A percentile compares a stretch with the other conserved stretches of the same genome.
Evolutionary conservation across 306 rosid genomes (phyloP).

Genomic region (Prunus salicina): DNA sequence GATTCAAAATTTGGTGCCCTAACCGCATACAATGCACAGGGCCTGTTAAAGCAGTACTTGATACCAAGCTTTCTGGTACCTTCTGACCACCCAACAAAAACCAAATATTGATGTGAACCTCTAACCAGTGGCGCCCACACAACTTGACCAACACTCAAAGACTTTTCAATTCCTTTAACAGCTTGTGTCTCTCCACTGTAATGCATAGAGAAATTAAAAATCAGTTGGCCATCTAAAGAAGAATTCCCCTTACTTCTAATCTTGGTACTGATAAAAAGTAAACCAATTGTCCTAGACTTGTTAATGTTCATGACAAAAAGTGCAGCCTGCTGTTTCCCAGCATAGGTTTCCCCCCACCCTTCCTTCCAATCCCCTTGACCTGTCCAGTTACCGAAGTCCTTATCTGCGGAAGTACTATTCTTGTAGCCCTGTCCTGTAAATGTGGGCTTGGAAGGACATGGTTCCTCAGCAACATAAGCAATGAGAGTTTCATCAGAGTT

Average conservation of each 20-base stretch:
- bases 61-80: slow-evolving; percentile 77
- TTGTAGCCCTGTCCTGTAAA: slow-evolving; percentile 50
- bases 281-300: slow-evolving; percentile 37
- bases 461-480: slow-evolving; percentile 82
- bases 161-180: slow-evolving; percentile 59
- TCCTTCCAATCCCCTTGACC: slow-evolving; percentile 82
- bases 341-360: slow-evolving; percentile 84
- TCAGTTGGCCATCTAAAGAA: slow-evolving; percentile 2
- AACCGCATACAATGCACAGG: slow-evolving; percentile 64
- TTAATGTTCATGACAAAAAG: slow-evolving; percentile 56
- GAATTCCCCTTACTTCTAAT: slow-evolving; percentile 16
- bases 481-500: slow-evolving; percentile 57
- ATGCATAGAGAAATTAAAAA: slow-evolving; percentile 10
- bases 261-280: background rate
- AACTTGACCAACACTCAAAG: slow-evolving; percentile 83
- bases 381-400: slow-evolving; percentile 62
- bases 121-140: slow-evolving; percentile 64
- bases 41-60: slow-evolving; percentile 77
- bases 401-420: slow-evolving; percentile 43
- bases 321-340: slow-evolving; percentile 67
- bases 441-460: slow-evolving; percentile 59
- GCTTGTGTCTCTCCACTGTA: slow-evolving; percentile 64
- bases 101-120: slow-evolving; percentile 52
- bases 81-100: slow-evolving; percentile 81
- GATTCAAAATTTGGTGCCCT: slow-evolving; percentile 40